A percentile compares a stretch with the other conserved stretches of the same genome.
Evolutionary conservation across 163 green algal species (phyloP).

Genomic region (Volvox carteri): DNA sequence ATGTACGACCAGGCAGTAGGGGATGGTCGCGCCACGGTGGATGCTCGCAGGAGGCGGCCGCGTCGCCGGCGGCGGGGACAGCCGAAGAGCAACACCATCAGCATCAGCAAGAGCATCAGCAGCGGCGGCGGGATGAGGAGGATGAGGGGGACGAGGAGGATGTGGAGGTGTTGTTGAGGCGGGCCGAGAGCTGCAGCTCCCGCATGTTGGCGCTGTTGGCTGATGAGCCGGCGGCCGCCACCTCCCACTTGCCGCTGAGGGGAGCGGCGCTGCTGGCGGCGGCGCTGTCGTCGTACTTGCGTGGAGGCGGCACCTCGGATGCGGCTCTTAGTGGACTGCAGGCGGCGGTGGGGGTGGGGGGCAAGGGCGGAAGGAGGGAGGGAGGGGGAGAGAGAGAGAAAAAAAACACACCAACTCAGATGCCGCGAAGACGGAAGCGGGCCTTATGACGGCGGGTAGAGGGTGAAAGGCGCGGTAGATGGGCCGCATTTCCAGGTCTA

Average conservation of each 20-base stretch:
- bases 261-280: constrained; percentile 47
- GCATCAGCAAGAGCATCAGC: no score
- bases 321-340: constrained; percentile 20
- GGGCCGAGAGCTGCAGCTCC: constrained; percentile 6
- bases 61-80: neutral
- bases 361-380: neutral
- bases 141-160: neutral
- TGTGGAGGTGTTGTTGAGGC: constrained; percentile 14
- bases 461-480: no score
- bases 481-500: no score
- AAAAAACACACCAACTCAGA: neutral
- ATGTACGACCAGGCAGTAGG: neutral
- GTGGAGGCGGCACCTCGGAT: constrained; percentile 27
- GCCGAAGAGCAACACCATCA: no score
- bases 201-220: constrained; percentile 21
- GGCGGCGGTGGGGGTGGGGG: constrained; percentile 35
- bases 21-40: neutral
- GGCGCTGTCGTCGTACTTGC: constrained; percentile 32
- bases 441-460: no score
- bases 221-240: constrained; percentile 20
- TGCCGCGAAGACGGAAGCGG: no score
- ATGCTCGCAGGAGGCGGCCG: neutral
- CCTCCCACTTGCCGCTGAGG: constrained; percentile 22
- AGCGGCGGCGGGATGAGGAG: no score
- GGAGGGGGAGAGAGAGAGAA: neutral